Evolutionary conservation across 306 rosid species (phyloP), one percentile per base, ranked within the genome.

Genomic region (Trifolium fragiferum): DNA sequence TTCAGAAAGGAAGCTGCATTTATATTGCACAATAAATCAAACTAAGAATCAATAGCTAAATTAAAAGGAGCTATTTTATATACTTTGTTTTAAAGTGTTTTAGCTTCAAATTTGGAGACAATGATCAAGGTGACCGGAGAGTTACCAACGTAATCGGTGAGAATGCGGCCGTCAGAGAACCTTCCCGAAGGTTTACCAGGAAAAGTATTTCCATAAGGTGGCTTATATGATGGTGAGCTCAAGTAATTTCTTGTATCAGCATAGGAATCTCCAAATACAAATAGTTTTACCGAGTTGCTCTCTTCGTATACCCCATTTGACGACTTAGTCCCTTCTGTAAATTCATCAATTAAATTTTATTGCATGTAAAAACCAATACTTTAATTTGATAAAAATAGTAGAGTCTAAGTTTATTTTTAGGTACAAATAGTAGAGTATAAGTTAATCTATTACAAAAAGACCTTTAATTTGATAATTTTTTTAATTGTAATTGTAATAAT

Each of bases 241-340:
- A 27, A 18, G n/a, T 32, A 77, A 46, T 90, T 90, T 4, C 96
- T 87, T 0, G 85, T 82, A 35, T 89, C 93, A 5, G 49, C 90
- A 4, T 89, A 89, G 0, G 90, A 89, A 37, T 86, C 90, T 25
- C 93, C 89, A 23, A 89, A 86, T 9, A 86, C 89, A 41, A 89
- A 89, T 33, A 86, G 73, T 40, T 74, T 88, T 3, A 7, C 6
- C 3, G 46, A 5, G 16, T 6, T 16, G 65, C 40, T 37, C 40
- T 37, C 40, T 37, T 51, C 4, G 18, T 27, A 49, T 10, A 38
- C 14, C 5, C 41, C 68, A 30, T 40, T 25, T 16, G 77, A 23
- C 0, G 60, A 3, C 41, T 60, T 68, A 8, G 72, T 71, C 53
- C 84, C 80, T 68, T 80, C 53, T 68, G 12, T 61, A 67, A 44